Base-by-base conservation (phyloP, 305 asterid species). In the Caryopteris hybrid region DNA sequence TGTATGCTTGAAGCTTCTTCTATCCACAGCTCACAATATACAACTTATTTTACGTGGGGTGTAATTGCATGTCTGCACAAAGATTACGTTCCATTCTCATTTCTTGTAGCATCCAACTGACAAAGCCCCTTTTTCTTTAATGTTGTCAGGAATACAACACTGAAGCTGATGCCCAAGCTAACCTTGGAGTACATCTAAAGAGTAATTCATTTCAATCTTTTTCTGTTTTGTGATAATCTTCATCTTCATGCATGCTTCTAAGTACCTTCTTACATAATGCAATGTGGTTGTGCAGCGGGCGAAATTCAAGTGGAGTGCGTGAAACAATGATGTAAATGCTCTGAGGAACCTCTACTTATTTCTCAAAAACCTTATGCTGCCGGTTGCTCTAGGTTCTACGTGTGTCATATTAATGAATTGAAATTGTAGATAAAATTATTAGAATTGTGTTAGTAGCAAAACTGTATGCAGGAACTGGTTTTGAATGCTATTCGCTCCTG, bases 131-230 rank as follows among this genome's bases (percentile, higher is more conserved):
- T 20, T 4, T 27, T 74, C 17, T 25, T 38, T 25, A 17, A 55
- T 31, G 48, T 59, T 74, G 25, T 71, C 77, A 88, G 99, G 96
- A 86, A 29, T 74, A 39, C 79, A 93, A 93, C 74, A 76, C 86
- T 2, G 99, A 93, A 41, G 99, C 99, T 6, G 99, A 93, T 80
- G 87, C 88, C 62, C 99, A 88, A 72, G 99, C 99, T 70, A 93
- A 91, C 80, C 76, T 87, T 31, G 99, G 82, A 23, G 73, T 91
- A 60, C 89, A 85, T 78, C 84, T 91, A 8, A 78, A 83, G 72
- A 61, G 99, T 93, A 81, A 82, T 69, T 29, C 61, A 46, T 38
- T 46, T 22, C 64, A 1, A 16, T 64, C 59, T 52, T 72, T 36
- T 61, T 42, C 36, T 1, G 33, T 53, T 13, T 14, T 27, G 64